Conservation (phyloP, 495 filamentous ascomycete species). For the Pyrenula aspistea region DNA sequence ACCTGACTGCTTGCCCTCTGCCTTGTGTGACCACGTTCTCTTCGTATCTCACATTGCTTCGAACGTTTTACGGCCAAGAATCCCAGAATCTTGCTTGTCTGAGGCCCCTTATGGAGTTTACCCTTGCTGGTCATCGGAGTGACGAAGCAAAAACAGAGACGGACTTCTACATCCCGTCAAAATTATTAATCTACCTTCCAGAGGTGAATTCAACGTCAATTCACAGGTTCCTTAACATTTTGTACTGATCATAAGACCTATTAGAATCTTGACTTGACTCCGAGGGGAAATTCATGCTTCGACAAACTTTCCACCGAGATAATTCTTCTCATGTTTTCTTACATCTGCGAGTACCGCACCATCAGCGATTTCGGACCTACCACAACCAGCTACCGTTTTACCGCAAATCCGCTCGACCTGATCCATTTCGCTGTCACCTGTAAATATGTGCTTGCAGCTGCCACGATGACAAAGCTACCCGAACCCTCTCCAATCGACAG, state of each 20-base stretch:
- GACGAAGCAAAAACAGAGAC: background rate
- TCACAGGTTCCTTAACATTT: background rate
- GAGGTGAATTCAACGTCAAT: background rate
- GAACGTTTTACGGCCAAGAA: no score
- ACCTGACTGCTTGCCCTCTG: no score
- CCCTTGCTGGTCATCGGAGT: background rate
- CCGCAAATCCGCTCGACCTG: slow-evolving; percentile 42
- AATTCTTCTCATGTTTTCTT: background rate
- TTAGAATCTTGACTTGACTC: background rate
- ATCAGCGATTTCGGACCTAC: background rate
- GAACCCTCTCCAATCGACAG: no score
- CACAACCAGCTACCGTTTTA: slow-evolving; percentile 18
- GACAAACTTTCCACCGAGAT: background rate
- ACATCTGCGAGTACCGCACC: background rate
- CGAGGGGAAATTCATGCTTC: background rate
- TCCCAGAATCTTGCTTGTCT: no score
- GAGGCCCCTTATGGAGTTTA: background rate
- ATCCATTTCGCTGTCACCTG: slow-evolving; percentile 27
- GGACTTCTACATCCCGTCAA: background rate
- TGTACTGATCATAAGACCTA: background rate
- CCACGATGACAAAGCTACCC: background rate
- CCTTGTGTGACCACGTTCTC: no score
- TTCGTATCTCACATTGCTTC: no score
- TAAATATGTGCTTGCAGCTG: slow-evolving; percentile 8
- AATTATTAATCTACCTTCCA: background rate